Evolutionary conservation across 164 flowering plant species (phyloP).

Genomic region (Nymphaea colorata): DNA sequence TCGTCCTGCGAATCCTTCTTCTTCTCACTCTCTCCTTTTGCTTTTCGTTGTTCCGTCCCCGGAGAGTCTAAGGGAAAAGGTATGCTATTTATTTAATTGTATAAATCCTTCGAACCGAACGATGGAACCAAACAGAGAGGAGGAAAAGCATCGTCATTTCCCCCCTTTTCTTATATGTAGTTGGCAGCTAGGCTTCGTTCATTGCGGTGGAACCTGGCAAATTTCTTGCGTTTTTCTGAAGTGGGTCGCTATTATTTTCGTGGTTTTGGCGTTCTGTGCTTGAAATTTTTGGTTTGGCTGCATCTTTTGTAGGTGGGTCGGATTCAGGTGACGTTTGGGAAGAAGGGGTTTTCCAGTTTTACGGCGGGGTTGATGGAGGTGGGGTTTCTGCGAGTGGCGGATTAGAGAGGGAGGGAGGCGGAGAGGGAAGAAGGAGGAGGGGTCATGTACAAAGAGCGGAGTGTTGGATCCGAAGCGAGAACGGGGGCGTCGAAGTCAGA

Average conservation of each 20-base stretch:
- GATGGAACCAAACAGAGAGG: not conserved
- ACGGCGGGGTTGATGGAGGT: not conserved
- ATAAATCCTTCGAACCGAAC: not conserved
- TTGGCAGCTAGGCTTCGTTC: not conserved
- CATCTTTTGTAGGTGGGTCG: not conserved
- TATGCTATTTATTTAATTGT: not conserved
- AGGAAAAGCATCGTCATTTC: not conserved
- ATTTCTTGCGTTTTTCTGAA: not conserved
- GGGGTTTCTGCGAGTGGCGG: not conserved
- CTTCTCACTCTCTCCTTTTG: not conserved
- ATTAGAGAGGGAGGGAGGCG: not conserved
- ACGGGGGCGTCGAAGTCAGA: constrained; percentile 17
- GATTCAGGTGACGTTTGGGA: not conserved
- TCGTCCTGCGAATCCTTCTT: not conserved
- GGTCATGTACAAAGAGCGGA: constrained; percentile 40
- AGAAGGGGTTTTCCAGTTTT: not conserved
- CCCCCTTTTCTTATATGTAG: not conserved
- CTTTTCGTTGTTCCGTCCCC: not conserved
- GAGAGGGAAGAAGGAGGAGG: constrained; percentile 5
- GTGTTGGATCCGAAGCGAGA: constrained; percentile 24
- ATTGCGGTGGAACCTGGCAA: not conserved
- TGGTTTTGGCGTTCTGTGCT: not conserved
- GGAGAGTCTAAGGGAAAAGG: not conserved
- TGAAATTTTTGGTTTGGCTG: not conserved
- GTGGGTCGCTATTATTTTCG: not conserved